Evolutionary conservation across 2,329 filamentous ascomycete species (phyloP).

Genomic region (Aspergillus spinulosporus): DNA sequence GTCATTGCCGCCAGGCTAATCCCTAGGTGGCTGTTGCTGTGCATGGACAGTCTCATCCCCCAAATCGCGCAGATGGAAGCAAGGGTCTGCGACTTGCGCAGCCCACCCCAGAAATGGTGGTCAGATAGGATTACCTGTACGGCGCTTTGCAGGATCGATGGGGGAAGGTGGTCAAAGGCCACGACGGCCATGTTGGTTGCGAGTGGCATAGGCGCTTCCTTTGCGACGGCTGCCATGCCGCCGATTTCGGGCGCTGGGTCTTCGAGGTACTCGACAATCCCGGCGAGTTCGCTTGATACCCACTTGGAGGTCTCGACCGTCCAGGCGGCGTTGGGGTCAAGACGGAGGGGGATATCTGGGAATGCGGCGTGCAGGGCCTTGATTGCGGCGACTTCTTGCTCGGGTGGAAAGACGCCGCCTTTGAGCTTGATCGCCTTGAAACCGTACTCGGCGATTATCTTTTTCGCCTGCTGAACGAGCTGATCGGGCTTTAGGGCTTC

Average conservation of each 20-base stretch:
- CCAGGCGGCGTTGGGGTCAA: constrained; percentile 10
- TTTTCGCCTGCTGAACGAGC: background rate
- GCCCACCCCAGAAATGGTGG: constrained; percentile 49
- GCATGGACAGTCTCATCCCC: constrained; percentile 46
- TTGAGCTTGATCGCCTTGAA: constrained; percentile 50
- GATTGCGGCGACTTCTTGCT: constrained; percentile 43
- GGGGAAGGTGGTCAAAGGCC: constrained; percentile 43
- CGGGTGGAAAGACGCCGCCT: constrained; percentile 45
- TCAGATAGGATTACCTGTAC: constrained; percentile 47
- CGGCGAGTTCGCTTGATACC: background rate
- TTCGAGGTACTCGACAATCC: constrained; percentile 42
- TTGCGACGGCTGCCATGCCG: constrained; percentile 47
- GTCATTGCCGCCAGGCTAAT: constrained; percentile 49
- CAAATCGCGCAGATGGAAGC: constrained; percentile 38
- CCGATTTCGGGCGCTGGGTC: constrained; percentile 45
- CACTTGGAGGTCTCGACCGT: constrained; percentile 10
- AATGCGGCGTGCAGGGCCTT: constrained; percentile 42
- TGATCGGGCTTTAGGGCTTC: constrained; percentile 40
- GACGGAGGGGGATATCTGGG: constrained; percentile 35
- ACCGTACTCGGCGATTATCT: constrained; percentile 37
- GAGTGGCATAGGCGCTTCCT: constrained; percentile 44
- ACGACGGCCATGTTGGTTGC: constrained; percentile 50
- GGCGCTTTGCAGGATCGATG: constrained; percentile 41
- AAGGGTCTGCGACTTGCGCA: constrained; percentile 44
- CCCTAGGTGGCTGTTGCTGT: constrained; percentile 48